A percentile compares a stretch with the other conserved stretches of the same genome.
Evolutionary conservation across 345 rosid species (phyloP).

Genomic region (rapeseed (Brassica napus)): Da-Ae NC_063447.1:37805001-37805500

Average conservation of each 20-base stretch:
- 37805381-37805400: slow-evolving; percentile 67
- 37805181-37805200: slow-evolving; percentile 75
- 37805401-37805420: slow-evolving; percentile 64
- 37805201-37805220: slow-evolving; percentile 56
- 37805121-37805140: neutral
- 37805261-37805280: slow-evolving; percentile 3
- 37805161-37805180: slow-evolving; percentile 82
- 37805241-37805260: neutral
- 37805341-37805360: slow-evolving; percentile 82
- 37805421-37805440: slow-evolving; percentile 57
- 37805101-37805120: neutral
- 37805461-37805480: slow-evolving; percentile 8
- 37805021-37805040: slow-evolving; percentile 50
- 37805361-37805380: slow-evolving; percentile 74
- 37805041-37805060: slow-evolving; percentile 89
- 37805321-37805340: slow-evolving; percentile 86
- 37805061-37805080: slow-evolving; percentile 87
- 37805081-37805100: slow-evolving; percentile 38
- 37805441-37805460: neutral
- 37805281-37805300: neutral
- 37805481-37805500: neutral
- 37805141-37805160: slow-evolving; percentile 46
- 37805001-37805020: neutral
- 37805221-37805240: slow-evolving; percentile 5
- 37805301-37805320: slow-evolving; percentile 90